Conservation (phyloP, 2,329 filamentous ascomycete species). For the Ceratocystis alfenasii region DNA sequence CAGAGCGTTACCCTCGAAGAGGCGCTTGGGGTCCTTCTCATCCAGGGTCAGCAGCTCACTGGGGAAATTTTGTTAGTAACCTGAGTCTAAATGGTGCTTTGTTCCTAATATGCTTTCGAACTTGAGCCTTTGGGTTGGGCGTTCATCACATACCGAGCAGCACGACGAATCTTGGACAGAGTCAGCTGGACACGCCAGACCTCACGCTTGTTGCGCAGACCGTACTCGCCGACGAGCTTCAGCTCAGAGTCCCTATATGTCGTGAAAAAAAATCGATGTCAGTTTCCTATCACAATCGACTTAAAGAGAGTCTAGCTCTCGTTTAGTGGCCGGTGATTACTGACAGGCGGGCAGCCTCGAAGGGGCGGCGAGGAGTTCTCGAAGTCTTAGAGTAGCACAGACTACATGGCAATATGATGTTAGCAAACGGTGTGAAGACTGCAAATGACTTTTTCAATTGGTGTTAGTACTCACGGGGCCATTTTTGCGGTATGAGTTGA, state of each 20-base stretch:
- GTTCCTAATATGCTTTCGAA: background rate
- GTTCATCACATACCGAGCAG: conserved; percentile 65
- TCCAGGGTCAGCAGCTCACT: conserved; percentile 99
- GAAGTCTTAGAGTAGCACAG: conserved; percentile 91
- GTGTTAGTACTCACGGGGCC: conserved; percentile 33
- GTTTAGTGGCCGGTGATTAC: conserved; percentile 93
- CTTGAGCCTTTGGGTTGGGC: background rate
- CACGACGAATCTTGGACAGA: conserved; percentile 99
- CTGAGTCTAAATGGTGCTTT: background rate
- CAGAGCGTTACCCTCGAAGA: conserved; percentile 99
- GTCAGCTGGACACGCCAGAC: conserved; percentile 99
- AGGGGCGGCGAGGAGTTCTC: conserved; percentile 94
- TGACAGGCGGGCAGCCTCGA: conserved; percentile 99
- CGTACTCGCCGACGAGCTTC: conserved; percentile 99
- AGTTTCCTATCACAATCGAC: conserved; percentile 72
- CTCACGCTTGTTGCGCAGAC: conserved; percentile 99
- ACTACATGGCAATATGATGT: conserved; percentile 24
- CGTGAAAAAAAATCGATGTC: conserved; percentile 38
- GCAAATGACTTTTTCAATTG: background rate
- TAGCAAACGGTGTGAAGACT: conserved; percentile 19
- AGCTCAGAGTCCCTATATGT: conserved; percentile 85
- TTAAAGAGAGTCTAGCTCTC: conserved; percentile 93
- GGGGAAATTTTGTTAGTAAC: conserved; percentile 16
- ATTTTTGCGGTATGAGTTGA: conserved; percentile 30
- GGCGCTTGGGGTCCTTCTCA: conserved; percentile 99